phyloP scores from a whole-genome alignment of 768 basidiomycete genomes.

The Suillus americanus region DNA sequence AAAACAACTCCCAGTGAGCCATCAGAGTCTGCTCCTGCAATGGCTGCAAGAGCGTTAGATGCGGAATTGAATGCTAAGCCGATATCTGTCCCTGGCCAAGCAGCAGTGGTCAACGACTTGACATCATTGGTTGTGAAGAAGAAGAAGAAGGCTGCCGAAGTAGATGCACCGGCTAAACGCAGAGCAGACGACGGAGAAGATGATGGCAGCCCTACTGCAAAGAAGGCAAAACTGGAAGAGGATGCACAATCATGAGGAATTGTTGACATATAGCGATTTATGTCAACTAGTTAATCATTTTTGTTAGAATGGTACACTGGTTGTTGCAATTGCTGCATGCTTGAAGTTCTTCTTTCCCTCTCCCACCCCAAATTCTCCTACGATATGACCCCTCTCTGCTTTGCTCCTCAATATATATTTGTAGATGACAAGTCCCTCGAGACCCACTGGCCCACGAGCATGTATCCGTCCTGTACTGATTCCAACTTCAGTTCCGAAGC shows the following conservation, averaged over 20 bases:
- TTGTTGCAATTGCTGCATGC: slow-evolving; percentile 40
- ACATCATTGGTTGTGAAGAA: slow-evolving; percentile 88
- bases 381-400: slow-evolving; percentile 75
- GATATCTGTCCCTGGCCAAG: slow-evolving; percentile 32
- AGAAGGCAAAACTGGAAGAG: slow-evolving; percentile 64
- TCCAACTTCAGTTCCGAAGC: slow-evolving; percentile 97
- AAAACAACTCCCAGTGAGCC: slow-evolving; percentile 74
- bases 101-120: slow-evolving; percentile 70
- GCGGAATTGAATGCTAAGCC: slow-evolving; percentile 56
- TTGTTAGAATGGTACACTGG: slow-evolving; percentile 24
- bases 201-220: slow-evolving; percentile 45
- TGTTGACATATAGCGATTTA: slow-evolving; percentile 1
- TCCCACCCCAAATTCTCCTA: slow-evolving; percentile 78
- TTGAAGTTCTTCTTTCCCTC: slow-evolving; percentile 72
- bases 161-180: slow-evolving; percentile 51
- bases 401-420: slow-evolving; percentile 91
- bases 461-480: slow-evolving; percentile 97
- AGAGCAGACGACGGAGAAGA: slow-evolving; percentile 60
- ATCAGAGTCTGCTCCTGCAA: slow-evolving; percentile 60
- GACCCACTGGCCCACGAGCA: slow-evolving; percentile 92
- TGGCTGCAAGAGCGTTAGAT: slow-evolving; percentile 71
- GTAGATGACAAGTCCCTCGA: slow-evolving; percentile 93
- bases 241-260: slow-evolving; percentile 20
- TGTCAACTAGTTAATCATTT: not conserved
- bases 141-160: slow-evolving; percentile 55